A percentile compares a stretch with the other conserved stretches of the same genome.
Evolutionary conservation across 148 eudicot genomes (phyloP).

Genomic region (Rhododendron ferrugineum): DNA sequence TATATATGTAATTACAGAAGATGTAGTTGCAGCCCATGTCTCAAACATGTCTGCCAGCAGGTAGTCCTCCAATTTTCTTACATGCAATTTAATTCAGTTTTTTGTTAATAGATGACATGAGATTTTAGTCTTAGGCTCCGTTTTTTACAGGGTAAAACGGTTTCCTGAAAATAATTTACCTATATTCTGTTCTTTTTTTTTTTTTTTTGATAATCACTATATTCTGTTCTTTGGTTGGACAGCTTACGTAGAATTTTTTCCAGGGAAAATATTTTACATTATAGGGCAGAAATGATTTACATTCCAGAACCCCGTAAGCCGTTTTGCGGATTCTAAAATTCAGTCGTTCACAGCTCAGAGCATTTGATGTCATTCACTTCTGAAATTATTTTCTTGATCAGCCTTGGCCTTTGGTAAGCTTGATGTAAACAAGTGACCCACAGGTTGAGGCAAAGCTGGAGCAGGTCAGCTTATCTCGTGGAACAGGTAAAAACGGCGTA

Average conservation of each 20-base stretch:
- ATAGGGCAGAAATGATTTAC: background rate
- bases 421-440: background rate
- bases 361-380: background rate
- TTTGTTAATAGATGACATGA: background rate
- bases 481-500: background rate
- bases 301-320: background rate
- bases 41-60: conserved; percentile 78
- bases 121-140: background rate
- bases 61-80: conserved; percentile 28
- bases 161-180: background rate
- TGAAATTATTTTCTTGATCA: background rate
- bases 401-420: background rate
- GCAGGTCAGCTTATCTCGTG: background rate
- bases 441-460: background rate
- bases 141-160: background rate
- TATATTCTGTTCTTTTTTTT: background rate
- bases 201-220: too few species aligned
- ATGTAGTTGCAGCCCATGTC: conserved; percentile 49
- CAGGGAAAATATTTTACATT: background rate
- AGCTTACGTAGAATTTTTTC: background rate
- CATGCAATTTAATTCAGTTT: background rate
- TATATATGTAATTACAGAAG: conserved; percentile 62
- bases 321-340: background rate
- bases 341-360: background rate
- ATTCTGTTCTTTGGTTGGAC: background rate